Percentiles rank a stretch among this genome's conserved stretches.
Evolutionary conservation across 116 monocot genomes (phyloP).

Genomic region (Trichopus zeylanicus): DNA sequence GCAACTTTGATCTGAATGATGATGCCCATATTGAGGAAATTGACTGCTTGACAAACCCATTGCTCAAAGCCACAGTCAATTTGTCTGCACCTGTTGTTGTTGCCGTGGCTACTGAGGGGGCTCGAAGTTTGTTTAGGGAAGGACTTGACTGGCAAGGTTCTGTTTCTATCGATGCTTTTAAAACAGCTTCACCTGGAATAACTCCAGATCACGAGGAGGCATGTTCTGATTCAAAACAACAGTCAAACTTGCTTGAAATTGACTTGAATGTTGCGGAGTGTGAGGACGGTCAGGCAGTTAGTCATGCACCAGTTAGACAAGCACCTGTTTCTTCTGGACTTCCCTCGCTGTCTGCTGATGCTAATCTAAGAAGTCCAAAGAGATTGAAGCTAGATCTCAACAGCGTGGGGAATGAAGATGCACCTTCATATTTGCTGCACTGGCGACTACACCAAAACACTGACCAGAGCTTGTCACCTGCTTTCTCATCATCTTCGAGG

Average conservation of each 20-base stretch:
- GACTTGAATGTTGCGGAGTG: conserved; percentile 71
- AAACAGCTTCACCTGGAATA: conserved; percentile 57
- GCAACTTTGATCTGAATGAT: conserved; percentile 70
- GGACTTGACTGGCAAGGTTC: conserved; percentile 75
- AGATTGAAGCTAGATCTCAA: conserved; percentile 76
- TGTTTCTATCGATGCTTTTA: conserved; percentile 86
- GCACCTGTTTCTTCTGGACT: conserved; percentile 29
- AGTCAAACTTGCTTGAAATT: conserved; percentile 26
- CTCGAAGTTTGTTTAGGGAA: conserved; percentile 51
- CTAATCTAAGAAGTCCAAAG: conserved; percentile 42
- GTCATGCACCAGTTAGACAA: conserved; percentile 15
- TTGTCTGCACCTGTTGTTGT: conserved; percentile 52
- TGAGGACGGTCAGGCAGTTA: conserved; percentile 22
- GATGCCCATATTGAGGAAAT: conserved; percentile 38
- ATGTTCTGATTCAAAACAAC: conserved; percentile 22
- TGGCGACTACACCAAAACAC: conserved; percentile 32
- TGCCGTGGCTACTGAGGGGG: conserved; percentile 60
- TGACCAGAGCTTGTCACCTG: conserved; percentile 38
- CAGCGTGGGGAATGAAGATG: conserved; percentile 41
- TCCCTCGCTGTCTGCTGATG: conserved; percentile 46
- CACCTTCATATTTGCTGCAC: conserved; percentile 9
- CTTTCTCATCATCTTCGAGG: conserved; percentile 64
- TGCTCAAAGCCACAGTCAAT: conserved; percentile 11
- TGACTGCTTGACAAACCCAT: conserved; percentile 10
- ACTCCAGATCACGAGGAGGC: conserved; percentile 40